A percentile compares a stretch with the other conserved stretches of the same genome.
phyloP scores from a whole-genome alignment of 176 grass and related monocot species.

The Saccharum spontaneum region DNA sequence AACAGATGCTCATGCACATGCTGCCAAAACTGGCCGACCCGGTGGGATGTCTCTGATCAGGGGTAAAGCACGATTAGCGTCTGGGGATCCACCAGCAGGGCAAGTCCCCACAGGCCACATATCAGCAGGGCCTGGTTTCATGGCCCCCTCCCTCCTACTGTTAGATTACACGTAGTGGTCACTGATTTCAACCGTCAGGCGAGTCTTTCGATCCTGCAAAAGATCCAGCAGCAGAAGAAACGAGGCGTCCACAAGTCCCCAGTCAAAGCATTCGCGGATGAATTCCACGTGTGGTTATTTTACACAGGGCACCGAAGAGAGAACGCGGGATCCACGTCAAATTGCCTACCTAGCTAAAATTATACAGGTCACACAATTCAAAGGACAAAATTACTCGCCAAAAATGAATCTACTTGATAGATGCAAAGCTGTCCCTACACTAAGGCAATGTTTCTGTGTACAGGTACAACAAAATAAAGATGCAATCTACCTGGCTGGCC shows the following conservation, averaged over 20 bases:
- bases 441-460: constrained; percentile 45
- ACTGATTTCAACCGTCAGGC: constrained; percentile 17
- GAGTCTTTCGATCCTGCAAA: background rate
- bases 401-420: constrained; percentile 34
- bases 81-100: constrained; percentile 33
- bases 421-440: constrained; percentile 21
- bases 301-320: background rate
- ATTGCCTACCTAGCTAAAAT: constrained; percentile 20
- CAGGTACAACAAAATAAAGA: constrained; percentile 55
- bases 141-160: background rate
- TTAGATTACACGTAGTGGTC: background rate
- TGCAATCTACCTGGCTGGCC: constrained; percentile 33
- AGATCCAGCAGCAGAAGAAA: constrained; percentile 21
- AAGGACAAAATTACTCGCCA: constrained; percentile 31
- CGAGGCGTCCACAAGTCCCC: background rate
- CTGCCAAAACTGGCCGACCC: constrained; percentile 13
- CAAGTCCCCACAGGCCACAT: constrained; percentile 39
- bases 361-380: constrained; percentile 32
- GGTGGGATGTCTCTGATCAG: constrained; percentile 4
- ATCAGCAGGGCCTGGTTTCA: constrained; percentile 32
- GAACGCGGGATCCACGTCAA: background rate
- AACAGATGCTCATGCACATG: background rate
- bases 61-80: background rate
- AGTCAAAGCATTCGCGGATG: background rate
- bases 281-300: constrained; percentile 29